Base-by-base conservation (phyloP, 208 protist species). In the Tetramitus jugosus region DNA sequence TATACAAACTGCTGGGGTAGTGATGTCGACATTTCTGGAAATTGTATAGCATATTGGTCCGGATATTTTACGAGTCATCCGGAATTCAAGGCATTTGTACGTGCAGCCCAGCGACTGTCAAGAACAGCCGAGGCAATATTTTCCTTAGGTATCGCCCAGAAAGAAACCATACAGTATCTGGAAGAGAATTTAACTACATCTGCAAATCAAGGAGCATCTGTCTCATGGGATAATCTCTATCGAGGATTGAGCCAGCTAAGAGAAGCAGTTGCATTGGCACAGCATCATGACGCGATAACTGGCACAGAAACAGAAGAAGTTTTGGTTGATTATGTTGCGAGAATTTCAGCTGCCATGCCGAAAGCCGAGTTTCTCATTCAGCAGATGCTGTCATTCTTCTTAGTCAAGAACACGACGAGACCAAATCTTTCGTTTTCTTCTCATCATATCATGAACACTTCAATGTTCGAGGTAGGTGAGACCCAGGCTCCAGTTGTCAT, bases 261-360 rank as follows among this genome's bases (percentile, higher is more conserved):
- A 43, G 29, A 39, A 26, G 26, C 14, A 3, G 2, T 49, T 23
- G 64, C 39, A 42, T 26, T 49, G 17, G 40, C n/a, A 3, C 64
- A 42, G 4, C 64, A 71, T 49, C 64, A 71, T 33, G 64, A 71
- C 33, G 64, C 39, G 3, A 71, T 71, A 17, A 71, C 64, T 35
- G 64, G 64, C 2, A 71, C 64, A 29, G 64, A 45, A 46, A 71
- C 43, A 13, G 6, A 17, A n/a, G 10, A 42, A 35, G 64, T 71
- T 13, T 13, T 45, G 8, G 29, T 17, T 7, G 33, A 46, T 33
- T 71, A 71, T 49, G 35, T 17, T 17, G 14, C 4, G 45, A 49
- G 45, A 49, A 17, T 49, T 17, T 17, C 4, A 49, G n/a, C n/a
- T n/a, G n/a, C n/a, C n/a, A n/a, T n/a, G n/a, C n/a, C n/a, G n/a